Conservation (phyloP, 2,329 filamentous ascomycete genomes). For the Diaporthe citrichinensis region DNA sequence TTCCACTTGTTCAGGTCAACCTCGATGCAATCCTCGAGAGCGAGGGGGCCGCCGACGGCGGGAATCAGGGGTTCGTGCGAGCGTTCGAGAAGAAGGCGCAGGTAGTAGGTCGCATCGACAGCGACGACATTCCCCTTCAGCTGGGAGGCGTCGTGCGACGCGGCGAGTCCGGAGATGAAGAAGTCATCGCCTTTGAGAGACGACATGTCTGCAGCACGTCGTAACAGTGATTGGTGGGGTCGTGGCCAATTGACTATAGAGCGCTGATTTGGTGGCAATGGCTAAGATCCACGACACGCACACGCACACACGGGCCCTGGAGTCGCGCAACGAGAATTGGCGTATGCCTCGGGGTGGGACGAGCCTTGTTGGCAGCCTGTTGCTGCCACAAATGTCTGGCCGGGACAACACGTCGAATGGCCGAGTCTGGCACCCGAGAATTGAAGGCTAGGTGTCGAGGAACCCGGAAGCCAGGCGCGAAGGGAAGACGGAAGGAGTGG, state of each 20-base stretch:
- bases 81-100: slow-evolving; percentile 82
- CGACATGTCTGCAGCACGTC: slow-evolving; percentile 29
- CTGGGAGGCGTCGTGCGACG: slow-evolving; percentile 73
- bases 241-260: background rate
- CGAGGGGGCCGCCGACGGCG: slow-evolving; percentile 90
- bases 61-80: slow-evolving; percentile 90
- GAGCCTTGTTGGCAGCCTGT: slow-evolving; percentile 24
- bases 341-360: slow-evolving; percentile 10
- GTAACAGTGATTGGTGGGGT: background rate
- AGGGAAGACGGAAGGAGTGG: slow-evolving; percentile 35
- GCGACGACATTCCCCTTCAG: slow-evolving; percentile 83
- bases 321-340: background rate
- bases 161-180: slow-evolving; percentile 39
- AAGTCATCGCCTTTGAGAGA: slow-evolving; percentile 40
- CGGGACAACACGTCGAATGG: background rate
- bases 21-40: slow-evolving; percentile 81
- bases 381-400: slow-evolving; percentile 27
- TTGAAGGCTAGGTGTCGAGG: background rate
- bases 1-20: slow-evolving; percentile 82
- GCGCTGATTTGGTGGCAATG: background rate
- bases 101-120: slow-evolving; percentile 91
- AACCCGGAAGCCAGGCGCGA: slow-evolving; percentile 3
- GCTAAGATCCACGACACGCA: background rate
- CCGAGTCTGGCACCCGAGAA: background rate
- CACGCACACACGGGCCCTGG: background rate